phyloP scores from a whole-genome alignment of 2,329 filamentous ascomycete species.

The Ophiosphaerella narmari region DNA sequence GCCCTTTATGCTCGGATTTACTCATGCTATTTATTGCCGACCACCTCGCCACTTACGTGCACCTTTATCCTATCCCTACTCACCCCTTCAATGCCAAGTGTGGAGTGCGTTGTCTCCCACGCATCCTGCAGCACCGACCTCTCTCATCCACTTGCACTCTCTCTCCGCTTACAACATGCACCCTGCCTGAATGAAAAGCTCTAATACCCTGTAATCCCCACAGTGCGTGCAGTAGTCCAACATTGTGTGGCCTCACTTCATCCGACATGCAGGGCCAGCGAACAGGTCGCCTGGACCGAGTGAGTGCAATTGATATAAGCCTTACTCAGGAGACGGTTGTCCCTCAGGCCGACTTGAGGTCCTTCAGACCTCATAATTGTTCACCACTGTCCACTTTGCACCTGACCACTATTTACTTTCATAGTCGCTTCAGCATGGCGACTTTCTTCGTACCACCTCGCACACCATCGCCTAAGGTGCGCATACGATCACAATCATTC shows the following conservation, averaged over 20 bases:
- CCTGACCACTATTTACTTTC: background rate
- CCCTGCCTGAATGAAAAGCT: conserved; percentile 16
- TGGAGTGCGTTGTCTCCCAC: conserved; percentile 38
- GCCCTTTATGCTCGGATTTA: no score
- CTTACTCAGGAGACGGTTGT: conserved; percentile 8
- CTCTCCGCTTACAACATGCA: conserved; percentile 20
- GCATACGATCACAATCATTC: conserved; percentile 44
- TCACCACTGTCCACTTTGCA: background rate
- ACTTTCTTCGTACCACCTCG: conserved; percentile 29
- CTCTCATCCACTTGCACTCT: conserved; percentile 16
- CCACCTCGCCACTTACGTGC: background rate
- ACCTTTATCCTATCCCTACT: conserved; percentile 11
- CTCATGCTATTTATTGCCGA: background rate
- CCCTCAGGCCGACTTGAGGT: conserved; percentile 11
- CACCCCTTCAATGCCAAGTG: conserved; percentile 25
- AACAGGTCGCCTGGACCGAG: conserved; percentile 22
- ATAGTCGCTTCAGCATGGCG: conserved; percentile 21
- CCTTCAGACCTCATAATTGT: conserved; percentile 2
- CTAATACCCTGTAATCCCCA: conserved; percentile 19
- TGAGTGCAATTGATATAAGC: conserved; percentile 23
- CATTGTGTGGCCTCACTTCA: background rate
- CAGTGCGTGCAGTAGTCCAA: conserved; percentile 6
- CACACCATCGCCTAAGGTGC: conserved; percentile 43
- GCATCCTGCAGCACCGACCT: conserved; percentile 21
- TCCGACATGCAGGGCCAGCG: conserved; percentile 32